Evolutionary conservation across 2,329 filamentous ascomycete species (phyloP), one percentile per base, ranked within the genome.

Genomic region (Phialemonium atrogriseum): DNA sequence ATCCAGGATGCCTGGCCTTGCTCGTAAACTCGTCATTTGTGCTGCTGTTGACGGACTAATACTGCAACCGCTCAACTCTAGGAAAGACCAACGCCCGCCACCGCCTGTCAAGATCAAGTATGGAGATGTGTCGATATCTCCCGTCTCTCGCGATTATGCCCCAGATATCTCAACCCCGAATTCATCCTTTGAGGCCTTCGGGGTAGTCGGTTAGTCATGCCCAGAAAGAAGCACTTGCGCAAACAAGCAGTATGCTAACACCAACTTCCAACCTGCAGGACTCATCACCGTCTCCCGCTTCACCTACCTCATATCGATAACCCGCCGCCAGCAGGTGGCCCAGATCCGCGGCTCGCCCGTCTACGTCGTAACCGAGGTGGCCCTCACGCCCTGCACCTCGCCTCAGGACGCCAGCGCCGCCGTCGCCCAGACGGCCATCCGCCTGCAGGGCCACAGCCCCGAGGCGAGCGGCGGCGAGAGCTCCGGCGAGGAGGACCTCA

Each of bases 351-450:
- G 85, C 5, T 79, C 74, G 34, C 80, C 88, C 0, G 66, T 96
- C 34, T 98, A 93, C 55, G 79, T 86, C 23, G 76, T 95, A 37
- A 91, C 83, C 25, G 85, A 93, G 45, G 84, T 96, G 19, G 81
- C 86, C 6, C 64, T 96, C n/a, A 94, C 94, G 5, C 91, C 91
- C 1, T 77, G 91, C 32, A 74, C 79, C 3, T 89, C 83, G 5
- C 80, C 80, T 47, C 54, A 58, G 24, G 85, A 93, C 25, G 88
- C 89, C 5, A 68, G 75, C 39, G 70, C 72, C 17, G 81, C 85
- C 7, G 81, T 96, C 36, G 56, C 61, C 3, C 70, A 73, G 34
- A 84, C 83, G 0, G 57, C 62, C 2, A 43, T 44, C 7, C 56
- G 64, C 13, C 46, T 73, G 12, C 55, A 55, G 22, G 51, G 54